Conservation (phyloP, 345 rosid species). For the Acer saccharum region DNA sequence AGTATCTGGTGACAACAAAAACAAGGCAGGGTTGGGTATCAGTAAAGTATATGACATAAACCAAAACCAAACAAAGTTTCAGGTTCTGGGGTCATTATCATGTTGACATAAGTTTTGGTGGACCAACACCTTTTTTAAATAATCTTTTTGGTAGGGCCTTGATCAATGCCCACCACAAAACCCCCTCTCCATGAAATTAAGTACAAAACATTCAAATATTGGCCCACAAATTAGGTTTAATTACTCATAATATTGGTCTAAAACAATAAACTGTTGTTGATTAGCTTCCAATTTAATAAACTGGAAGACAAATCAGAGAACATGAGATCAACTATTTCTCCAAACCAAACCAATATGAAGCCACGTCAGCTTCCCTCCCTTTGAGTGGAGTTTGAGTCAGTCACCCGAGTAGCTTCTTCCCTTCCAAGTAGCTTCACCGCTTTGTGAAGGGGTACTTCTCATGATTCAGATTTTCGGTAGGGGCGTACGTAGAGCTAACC, state of each 20-base stretch:
- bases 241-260: neutral
- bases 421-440: constrained; percentile 45
- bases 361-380: constrained; percentile 27
- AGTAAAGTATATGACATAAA: no score
- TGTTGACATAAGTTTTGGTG: constrained; percentile 6
- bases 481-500: no score
- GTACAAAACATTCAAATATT: neutral
- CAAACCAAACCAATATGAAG: constrained; percentile 11
- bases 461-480: no score
- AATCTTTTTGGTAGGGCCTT: constrained; percentile 24
- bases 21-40: no score
- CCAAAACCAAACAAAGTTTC: no score
- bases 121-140: neutral
- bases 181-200: neutral
- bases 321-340: neutral
- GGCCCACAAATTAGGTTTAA: neutral
- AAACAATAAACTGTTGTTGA: neutral
- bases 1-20: no score
- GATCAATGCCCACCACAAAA: constrained; percentile 24
- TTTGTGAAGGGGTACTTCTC: constrained; percentile 51
- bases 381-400: no score
- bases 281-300: neutral
- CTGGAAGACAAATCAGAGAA: neutral
- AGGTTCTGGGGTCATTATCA: no score
- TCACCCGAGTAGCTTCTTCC: constrained; percentile 64